Conservation (phyloP, 129 eudicot genomes). For the Arctium minus region DNA sequence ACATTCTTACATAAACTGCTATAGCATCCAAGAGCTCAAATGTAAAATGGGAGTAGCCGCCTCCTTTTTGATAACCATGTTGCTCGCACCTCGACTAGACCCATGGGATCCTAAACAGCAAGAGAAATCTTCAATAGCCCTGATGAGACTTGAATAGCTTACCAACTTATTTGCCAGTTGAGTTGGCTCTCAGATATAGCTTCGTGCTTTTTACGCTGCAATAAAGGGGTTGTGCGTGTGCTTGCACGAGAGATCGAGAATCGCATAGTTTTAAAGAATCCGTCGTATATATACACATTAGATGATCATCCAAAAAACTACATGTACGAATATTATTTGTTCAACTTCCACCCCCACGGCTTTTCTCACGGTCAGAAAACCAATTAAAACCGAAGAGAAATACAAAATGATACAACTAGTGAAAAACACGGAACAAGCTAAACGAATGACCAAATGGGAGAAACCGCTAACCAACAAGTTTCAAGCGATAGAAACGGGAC, state of each 20-base stretch:
- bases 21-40: not conserved
- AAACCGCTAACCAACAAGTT: not conserved
- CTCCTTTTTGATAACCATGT: not conserved
- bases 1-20: not conserved
- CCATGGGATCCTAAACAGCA: not conserved
- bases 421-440: not conserved
- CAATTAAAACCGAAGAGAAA: constrained; percentile 7
- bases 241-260: not conserved
- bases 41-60: not conserved
- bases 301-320: constrained; percentile 11
- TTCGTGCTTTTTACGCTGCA: not conserved
- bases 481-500: not conserved
- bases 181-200: not conserved
- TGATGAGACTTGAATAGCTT: not conserved
- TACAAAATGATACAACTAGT: constrained; percentile 27
- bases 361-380: constrained; percentile 25
- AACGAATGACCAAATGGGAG: not conserved
- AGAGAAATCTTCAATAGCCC: not conserved
- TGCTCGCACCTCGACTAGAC: not conserved
- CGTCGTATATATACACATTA: constrained; percentile 22
- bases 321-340: constrained; percentile 14
- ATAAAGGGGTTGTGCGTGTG: not conserved
- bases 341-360: constrained; percentile 11
- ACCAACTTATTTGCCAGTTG: not conserved
- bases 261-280: constrained; percentile 4